Evolutionary conservation across 2,329 filamentous ascomycete species (phyloP).

Genomic region (Rutstroemia sydowiana): DNA sequence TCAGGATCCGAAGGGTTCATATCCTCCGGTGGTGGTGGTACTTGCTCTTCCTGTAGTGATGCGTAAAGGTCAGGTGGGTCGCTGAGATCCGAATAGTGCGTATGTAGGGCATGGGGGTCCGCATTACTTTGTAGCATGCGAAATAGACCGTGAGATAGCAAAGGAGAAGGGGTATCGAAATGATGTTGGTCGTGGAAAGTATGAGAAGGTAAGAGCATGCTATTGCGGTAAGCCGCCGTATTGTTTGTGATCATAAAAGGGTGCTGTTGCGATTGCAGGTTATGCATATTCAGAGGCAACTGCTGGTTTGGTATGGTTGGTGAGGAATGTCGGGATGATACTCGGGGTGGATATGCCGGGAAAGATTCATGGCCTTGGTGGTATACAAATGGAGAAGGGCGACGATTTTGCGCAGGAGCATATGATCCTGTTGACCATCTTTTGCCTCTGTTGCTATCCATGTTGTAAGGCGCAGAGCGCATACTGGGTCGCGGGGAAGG

Average conservation of each 20-base stretch:
- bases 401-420: constrained; percentile 46
- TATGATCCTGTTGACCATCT: constrained; percentile 74
- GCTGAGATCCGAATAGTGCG: constrained; percentile 65
- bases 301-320: constrained; percentile 37
- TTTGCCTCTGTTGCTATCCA: constrained; percentile 61
- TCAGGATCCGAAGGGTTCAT: constrained; percentile 75
- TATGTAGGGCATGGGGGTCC: constrained; percentile 58
- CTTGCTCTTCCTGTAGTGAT: constrained; percentile 65
- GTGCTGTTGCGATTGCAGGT: constrained; percentile 49
- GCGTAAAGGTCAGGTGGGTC: constrained; percentile 74
- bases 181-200: constrained; percentile 41
- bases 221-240: constrained; percentile 45
- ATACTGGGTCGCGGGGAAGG: constrained; percentile 62
- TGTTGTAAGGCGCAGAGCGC: constrained; percentile 62
- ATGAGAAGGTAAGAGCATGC: constrained; percentile 49
- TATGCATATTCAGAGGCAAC: constrained; percentile 39
- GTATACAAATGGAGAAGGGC: constrained; percentile 55
- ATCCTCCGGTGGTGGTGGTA: constrained; percentile 68
- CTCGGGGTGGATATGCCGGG: constrained; percentile 43
- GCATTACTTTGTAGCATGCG: constrained; percentile 69
- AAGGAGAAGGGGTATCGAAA: constrained; percentile 51
- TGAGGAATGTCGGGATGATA: constrained; percentile 47
- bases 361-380: constrained; percentile 54
- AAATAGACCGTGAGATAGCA: constrained; percentile 67
- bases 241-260: constrained; percentile 48